A percentile compares a stretch with the other conserved stretches of the same genome.
Evolutionary conservation across 345 rosid genomes (phyloP).

Genomic region (Euphorbia lathyris): DNA sequence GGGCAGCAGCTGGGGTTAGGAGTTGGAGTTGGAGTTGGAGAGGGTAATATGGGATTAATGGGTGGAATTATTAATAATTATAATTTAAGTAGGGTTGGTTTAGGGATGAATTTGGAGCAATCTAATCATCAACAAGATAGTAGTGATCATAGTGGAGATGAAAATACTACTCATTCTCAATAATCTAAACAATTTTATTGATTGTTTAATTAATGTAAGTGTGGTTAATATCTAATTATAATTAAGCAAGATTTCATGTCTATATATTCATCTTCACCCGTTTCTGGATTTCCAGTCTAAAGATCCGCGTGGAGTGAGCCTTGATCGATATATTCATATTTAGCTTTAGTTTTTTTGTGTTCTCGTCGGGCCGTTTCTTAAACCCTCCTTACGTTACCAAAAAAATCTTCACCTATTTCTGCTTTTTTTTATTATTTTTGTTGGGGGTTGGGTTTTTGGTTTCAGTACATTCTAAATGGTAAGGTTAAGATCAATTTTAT

Average conservation of each 20-base stretch:
- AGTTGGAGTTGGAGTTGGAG: slow-evolving; percentile 48
- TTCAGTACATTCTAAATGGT: too few relatives aligned
- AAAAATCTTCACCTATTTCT: too few relatives aligned
- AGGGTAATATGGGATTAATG: slow-evolving; percentile 46
- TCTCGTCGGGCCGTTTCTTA: too few relatives aligned
- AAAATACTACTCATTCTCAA: slow-evolving; percentile 41
- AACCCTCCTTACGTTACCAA: too few relatives aligned
- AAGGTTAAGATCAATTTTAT: too few relatives aligned
- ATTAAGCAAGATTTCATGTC: slow-evolving; percentile 3
- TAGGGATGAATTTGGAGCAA: slow-evolving; percentile 62
- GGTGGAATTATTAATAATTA: slow-evolving; percentile 26
- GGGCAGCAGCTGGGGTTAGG: slow-evolving; percentile 62
- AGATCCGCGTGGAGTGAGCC: too few relatives aligned
- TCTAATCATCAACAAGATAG: slow-evolving; percentile 37
- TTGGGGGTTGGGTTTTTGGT: background rate
- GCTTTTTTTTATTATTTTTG: slow-evolving; percentile 5
- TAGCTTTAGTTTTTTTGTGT: too few relatives aligned
- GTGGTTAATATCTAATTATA: background rate
- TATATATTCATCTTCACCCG: background rate
- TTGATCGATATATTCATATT: background rate
- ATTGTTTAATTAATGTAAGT: background rate
- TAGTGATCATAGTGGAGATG: slow-evolving; percentile 45
- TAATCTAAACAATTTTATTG: slow-evolving; percentile 11
- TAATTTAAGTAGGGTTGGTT: slow-evolving; percentile 34
- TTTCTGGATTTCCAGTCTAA: too few relatives aligned